These are phyloP conservation scores for Phytomonas sp. DNA, from an alignment of 208 protist genomes.

Conservation along the genomic window DNA sequence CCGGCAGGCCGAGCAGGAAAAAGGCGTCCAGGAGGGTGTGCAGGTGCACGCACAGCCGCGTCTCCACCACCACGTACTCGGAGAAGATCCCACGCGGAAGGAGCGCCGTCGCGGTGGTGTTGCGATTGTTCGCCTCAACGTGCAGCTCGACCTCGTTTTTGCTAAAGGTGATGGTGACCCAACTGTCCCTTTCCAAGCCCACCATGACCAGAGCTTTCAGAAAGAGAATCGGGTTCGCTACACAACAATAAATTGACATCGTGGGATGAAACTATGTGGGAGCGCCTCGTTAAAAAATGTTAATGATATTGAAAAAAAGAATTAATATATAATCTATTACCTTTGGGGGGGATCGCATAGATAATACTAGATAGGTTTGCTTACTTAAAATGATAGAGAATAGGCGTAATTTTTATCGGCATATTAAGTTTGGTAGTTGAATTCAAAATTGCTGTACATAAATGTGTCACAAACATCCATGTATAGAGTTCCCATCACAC, in stretches of 20 bases:
- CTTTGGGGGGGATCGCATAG: background rate
- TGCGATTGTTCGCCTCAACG: conserved; percentile 60
- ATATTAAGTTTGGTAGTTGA: background rate
- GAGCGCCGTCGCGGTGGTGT: conserved; percentile 63
- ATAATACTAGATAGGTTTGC: background rate
- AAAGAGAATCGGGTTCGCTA: conserved; percentile 39
- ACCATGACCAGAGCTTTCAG: conserved; percentile 52
- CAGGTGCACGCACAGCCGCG: conserved; percentile 52
- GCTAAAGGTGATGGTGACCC: conserved; percentile 61
- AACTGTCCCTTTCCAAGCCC: conserved; percentile 44
- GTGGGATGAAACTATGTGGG: background rate
- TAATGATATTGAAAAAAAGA: background rate
- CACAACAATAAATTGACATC: conserved; percentile 73
- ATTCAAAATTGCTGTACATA: background rate
- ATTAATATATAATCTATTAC: background rate
- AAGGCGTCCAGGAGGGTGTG: conserved; percentile 59
- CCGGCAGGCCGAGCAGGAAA: conserved; percentile 37
- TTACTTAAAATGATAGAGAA: background rate
- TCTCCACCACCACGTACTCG: conserved; percentile 59
- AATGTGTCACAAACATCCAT: background rate
- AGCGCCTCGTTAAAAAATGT: background rate
- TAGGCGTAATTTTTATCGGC: background rate
- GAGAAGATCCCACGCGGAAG: conserved; percentile 59
- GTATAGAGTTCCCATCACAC: background rate
- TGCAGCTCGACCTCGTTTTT: conserved; percentile 47